Percentiles rank a stretch among this genome's conserved stretches.
phyloP scores from a whole-genome alignment of 305 asterid species.

The Fraxinus latifolia region DNA sequence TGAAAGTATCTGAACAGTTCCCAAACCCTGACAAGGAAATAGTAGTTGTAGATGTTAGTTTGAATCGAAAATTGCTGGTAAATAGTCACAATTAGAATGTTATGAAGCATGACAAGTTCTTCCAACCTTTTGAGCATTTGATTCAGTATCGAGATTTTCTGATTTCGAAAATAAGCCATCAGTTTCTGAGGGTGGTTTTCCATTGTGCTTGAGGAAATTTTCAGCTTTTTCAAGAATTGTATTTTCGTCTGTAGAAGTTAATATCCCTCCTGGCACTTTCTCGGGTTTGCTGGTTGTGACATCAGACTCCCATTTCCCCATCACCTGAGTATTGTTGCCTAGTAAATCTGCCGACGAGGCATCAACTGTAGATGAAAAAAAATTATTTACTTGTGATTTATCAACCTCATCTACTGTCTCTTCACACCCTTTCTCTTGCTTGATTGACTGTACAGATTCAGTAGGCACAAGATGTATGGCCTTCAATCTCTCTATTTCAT shows the following conservation, averaged over 20 bases:
- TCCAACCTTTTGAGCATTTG: conserved; percentile 56
- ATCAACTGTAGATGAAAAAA: conserved; percentile 30
- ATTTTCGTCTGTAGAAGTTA: conserved; percentile 36
- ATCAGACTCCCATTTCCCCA: conserved; percentile 33
- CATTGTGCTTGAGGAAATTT: conserved; percentile 32
- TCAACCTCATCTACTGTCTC: conserved; percentile 30
- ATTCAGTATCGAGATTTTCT: conserved; percentile 41
- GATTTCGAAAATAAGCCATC: conserved; percentile 34
- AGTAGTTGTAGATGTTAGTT: conserved; percentile 22
- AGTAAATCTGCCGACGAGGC: conserved; percentile 32
- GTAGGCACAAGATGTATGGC: conserved; percentile 29
- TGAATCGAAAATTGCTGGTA: conserved; percentile 18
- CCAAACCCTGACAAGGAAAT: conserved; percentile 62
- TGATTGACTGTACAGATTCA: conserved; percentile 34
- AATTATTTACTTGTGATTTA: conserved; percentile 37
- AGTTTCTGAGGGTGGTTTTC: conserved; percentile 33
- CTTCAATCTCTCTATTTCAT: conserved; percentile 44
- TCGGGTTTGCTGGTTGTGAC: conserved; percentile 34
- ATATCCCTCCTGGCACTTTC: conserved; percentile 36
- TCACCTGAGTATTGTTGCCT: conserved; percentile 32
- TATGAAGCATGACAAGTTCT: conserved; percentile 24
- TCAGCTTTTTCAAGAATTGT: conserved; percentile 28
- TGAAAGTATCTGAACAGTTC: conserved; percentile 87
- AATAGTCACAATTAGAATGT: conserved; percentile 23
- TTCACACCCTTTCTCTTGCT: conserved; percentile 33